Evolutionary conservation across 148 eudicot genomes (phyloP).

Genomic region (Fagopyrum tataricum): DNA sequence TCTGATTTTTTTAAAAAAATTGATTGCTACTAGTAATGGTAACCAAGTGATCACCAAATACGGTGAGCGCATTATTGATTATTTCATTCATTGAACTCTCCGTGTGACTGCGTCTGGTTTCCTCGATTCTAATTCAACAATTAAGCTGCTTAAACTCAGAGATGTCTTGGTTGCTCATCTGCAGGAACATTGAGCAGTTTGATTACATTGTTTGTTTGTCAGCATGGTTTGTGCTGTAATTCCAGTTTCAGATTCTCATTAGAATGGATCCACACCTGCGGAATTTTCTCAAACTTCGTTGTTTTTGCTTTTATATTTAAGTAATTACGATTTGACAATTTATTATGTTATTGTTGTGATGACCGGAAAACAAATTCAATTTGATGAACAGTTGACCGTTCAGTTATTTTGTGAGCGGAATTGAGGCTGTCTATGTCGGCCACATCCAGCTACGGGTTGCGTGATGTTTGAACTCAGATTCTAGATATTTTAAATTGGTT

Average conservation of each 20-base stretch:
- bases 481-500: background rate
- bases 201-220: background rate
- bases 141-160: too few species aligned
- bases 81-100: too few species aligned
- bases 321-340: background rate
- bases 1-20: background rate
- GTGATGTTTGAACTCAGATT: background rate
- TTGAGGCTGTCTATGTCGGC: conserved; percentile 7
- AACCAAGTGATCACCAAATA: background rate
- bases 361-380: background rate
- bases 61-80: background rate
- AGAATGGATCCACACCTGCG: background rate
- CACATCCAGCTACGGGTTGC: background rate
- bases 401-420: background rate
- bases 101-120: too few species aligned
- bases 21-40: background rate
- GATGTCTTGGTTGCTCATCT: too few species aligned
- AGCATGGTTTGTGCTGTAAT: background rate
- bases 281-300: background rate
- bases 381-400: background rate
- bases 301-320: background rate
- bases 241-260: background rate
- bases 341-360: background rate
- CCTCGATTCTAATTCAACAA: too few species aligned
- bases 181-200: too few species aligned